Evolutionary conservation across 257 asterid species (phyloP).

Genomic region (Mitragyna speciosa): DNA sequence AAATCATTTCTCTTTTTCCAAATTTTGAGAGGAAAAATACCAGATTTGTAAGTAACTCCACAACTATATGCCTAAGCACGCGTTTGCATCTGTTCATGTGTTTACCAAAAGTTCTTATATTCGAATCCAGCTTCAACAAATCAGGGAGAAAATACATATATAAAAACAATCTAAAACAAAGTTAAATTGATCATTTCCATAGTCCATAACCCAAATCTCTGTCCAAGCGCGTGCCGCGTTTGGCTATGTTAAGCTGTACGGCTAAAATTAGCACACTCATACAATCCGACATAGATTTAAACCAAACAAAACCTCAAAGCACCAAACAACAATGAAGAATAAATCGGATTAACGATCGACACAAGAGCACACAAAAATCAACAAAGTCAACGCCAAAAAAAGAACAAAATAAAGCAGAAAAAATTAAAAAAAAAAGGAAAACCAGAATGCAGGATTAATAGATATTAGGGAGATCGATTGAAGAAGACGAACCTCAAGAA

Average conservation of each 20-base stretch:
- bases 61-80: background rate
- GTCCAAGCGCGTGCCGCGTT: background rate
- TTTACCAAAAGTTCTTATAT: background rate
- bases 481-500: conserved; percentile 29
- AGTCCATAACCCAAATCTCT: background rate
- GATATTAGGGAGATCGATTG: conserved; percentile 1
- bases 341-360: background rate
- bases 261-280: background rate
- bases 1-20: no score
- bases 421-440: background rate
- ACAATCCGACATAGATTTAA: background rate
- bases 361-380: background rate
- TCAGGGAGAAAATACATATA: no score
- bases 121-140: background rate
- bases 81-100: background rate
- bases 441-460: background rate
- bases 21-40: no score
- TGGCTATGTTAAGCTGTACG: background rate
- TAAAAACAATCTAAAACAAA: background rate
- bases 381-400: background rate
- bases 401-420: background rate
- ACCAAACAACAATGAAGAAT: background rate
- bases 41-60: no score
- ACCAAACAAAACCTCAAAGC: background rate
- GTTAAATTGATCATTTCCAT: background rate